Percentiles rank a stretch among this genome's conserved stretches.
Evolutionary conservation across 352 stramenopile genomes (phyloP).

Genomic region (Pythium rhizo-oryzae): DNA sequence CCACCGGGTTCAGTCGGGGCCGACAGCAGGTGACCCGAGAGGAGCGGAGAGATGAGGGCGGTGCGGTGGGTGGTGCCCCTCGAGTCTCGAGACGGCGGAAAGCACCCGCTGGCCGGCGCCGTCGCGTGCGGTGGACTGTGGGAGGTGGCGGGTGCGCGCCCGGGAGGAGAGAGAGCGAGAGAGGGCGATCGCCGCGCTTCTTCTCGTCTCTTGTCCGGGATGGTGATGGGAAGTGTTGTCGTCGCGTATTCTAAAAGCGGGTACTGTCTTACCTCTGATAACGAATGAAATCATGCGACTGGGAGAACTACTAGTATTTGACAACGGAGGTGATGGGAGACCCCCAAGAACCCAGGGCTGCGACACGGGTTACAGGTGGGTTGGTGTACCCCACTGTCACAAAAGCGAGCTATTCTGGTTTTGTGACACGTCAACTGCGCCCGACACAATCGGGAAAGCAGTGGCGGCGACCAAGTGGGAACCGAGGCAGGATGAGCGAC

Average conservation of each 20-base stretch:
- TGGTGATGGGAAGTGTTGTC: background rate
- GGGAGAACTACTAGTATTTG: background rate
- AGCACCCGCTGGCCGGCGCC: too few relatives aligned
- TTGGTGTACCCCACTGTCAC: background rate
- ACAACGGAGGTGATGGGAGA: background rate
- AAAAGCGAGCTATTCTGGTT: background rate
- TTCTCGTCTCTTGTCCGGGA: background rate
- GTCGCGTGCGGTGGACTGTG: too few relatives aligned
- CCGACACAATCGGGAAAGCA: background rate
- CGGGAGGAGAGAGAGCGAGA: too few relatives aligned
- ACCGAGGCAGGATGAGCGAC: conserved; percentile 22
- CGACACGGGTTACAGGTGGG: background rate
- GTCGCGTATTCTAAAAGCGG: background rate
- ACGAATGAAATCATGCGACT: background rate
- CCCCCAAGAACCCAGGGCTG: background rate
- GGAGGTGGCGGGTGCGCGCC: too few relatives aligned
- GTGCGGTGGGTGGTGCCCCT: too few relatives aligned
- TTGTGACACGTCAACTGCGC: conserved; percentile 3
- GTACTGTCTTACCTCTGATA: background rate
- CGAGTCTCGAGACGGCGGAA: too few relatives aligned
- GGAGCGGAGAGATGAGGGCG: too few relatives aligned
- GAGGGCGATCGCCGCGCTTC: too few relatives aligned
- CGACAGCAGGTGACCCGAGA: too few relatives aligned
- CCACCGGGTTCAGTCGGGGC: too few relatives aligned
- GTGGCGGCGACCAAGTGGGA: conserved; percentile 3